Evolutionary conservation across 352 stramenopile species (phyloP).

Genomic region (Phytophthora vignae): DNA sequence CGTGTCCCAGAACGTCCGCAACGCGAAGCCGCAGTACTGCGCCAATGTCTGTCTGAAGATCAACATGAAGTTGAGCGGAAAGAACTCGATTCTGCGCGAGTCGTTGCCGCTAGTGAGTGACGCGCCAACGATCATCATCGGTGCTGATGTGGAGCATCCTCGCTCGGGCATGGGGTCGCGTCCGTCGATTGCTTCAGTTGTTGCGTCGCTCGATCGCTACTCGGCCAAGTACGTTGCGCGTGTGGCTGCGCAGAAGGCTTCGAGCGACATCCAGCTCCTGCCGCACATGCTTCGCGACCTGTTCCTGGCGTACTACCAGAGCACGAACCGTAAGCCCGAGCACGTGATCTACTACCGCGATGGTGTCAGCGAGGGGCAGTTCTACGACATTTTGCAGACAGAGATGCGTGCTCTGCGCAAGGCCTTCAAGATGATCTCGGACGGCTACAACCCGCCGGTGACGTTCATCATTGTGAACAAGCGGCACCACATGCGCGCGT

Average conservation of each 20-base stretch:
- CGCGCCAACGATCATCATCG: conserved; percentile 79
- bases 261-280: conserved; percentile 64
- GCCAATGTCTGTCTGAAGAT: conserved; percentile 79
- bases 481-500: conserved; percentile 87
- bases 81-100: conserved; percentile 68
- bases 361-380: conserved; percentile 88
- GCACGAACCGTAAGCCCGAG: conserved; percentile 77
- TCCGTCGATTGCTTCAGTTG: conserved; percentile 82
- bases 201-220: conserved; percentile 78
- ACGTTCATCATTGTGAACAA: conserved; percentile 92
- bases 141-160: conserved; percentile 79
- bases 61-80: conserved; percentile 79
- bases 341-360: conserved; percentile 90
- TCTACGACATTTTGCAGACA: conserved; percentile 72
- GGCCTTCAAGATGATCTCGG: conserved; percentile 70
- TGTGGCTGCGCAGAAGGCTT: conserved; percentile 57
- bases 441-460: conserved; percentile 74
- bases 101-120: conserved; percentile 52
- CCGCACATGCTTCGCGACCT: conserved; percentile 74
- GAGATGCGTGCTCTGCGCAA: conserved; percentile 84
- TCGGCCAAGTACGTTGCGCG: conserved; percentile 70
- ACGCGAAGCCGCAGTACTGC: conserved; percentile 61
- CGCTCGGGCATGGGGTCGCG: conserved; percentile 59
- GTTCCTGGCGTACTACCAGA: conserved; percentile 78
- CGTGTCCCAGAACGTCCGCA: conserved; percentile 53